Base-by-base conservation (phyloP, 371 early-diverging fungal genomes). In the Mucor plumbeus region DNA sequence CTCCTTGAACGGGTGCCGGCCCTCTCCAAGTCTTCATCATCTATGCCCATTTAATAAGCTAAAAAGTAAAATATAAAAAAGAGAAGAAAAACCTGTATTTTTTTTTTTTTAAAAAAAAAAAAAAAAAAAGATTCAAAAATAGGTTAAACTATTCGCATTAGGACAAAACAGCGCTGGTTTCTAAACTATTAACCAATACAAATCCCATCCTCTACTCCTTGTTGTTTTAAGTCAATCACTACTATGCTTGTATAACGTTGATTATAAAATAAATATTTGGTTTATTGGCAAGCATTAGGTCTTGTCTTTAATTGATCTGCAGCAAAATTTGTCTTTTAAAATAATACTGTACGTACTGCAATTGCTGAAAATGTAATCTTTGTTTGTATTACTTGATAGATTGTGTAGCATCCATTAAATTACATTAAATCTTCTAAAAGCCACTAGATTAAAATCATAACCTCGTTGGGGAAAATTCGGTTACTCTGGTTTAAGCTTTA, bases 1-100 rank as follows among this genome's bases (percentile, higher is more conserved):
- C 64, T 65, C 55, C 70, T 62, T 35, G 70, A 61, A 38, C 67
- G 74, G 47, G 70, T 67, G 39, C 74, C 74, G 58, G 70, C 67
- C 59, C 68, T 70, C 67, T 70, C 74, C 31, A 65, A 54, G 15
- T 74, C 74, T 11, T 67, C 63, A 15, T 70, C 74, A 41, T 60
- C 64, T 40, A 69, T 33, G 36, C 21, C 13, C 61, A 67, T 67
- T 19, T 15, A 17, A 15, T 1, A 36, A 15, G 6, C 31, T 17
- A 36, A 48, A 59, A 11, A 59, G n/a, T 26, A 26, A 26, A 26
- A 26, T 26, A 26, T 26, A 26, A 59, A 44, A 34, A n/a, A 31
- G 56, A 31, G 26, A 56, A 56, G 35, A 56, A 0, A 5, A 15
- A 15, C n/a, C n/a, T 44, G n/a, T 17, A 44, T 17, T 44, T 44